Base-by-base conservation (phyloP, 1,284 basidiomycete species). In the Ceratobasidium papillatum region DNA sequence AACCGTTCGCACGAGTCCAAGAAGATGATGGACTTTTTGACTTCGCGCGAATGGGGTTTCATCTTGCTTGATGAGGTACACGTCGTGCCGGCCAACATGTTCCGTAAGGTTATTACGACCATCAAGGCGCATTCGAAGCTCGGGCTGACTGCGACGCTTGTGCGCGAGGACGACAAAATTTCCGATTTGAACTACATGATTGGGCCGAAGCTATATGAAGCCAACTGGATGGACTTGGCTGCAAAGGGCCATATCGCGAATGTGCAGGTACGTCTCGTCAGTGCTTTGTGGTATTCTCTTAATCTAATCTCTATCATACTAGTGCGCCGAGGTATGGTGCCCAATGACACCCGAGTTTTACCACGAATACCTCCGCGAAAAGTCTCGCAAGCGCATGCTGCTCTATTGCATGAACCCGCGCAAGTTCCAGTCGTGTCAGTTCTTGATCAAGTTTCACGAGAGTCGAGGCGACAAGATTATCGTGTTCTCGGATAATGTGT, bases 271-370 rank as follows among this genome's bases (percentile, higher is more conserved):
- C 77, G 87, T 80, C 59, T 74, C 17, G 32, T n/a, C n/a, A n/a
- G 62, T 12, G 34, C 43, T 32, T 36, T 62, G 51, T 43, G 45
- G 69, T 68, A 59, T 25, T 43, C 38, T 74, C 27, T 41, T 59
- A 51, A 59, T 59, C 74, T 63, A 9, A 34, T 22, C 8, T 71
- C 32, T 22, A 32, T 49, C 58, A 17, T 41, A 38, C 27, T 78
- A 96, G 93, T 99, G 96, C 82, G 98, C 98, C 17, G 98, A 99
- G 84, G 98, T 99, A 5, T 99, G 98, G 98, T 99, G 98, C 81
- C 95, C 96, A 9, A 99, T 99, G 98, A 98, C 98, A 38, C 97
- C 98, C n/a, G 96, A 99, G 81, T 99, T 99, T 82, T 99, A 99
- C 82, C 91, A 95, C 79, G 97, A 99, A 84, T 99, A 99, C 81